Evolutionary conservation across 2,329 filamentous ascomycete genomes (phyloP).

Genomic region (Macrophomina tecta): DNA sequence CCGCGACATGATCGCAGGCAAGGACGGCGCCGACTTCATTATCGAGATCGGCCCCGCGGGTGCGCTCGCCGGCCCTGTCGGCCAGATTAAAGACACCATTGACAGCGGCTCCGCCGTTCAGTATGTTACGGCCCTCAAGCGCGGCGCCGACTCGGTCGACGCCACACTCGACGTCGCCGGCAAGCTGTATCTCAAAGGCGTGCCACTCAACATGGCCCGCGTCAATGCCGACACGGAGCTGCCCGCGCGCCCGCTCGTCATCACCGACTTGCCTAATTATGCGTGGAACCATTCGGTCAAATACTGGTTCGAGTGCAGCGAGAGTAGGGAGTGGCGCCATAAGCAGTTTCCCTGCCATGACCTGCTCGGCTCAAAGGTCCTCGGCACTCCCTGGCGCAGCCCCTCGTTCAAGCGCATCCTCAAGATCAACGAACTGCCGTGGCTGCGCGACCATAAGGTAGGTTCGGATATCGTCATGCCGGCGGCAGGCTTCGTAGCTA

Average conservation of each 20-base stretch:
- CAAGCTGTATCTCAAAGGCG: slow-evolving; percentile 12
- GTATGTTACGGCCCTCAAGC: slow-evolving; percentile 28
- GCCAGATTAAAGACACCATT: slow-evolving; percentile 29
- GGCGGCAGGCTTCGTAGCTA: slow-evolving; percentile 3
- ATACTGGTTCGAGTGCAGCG: slow-evolving; percentile 37
- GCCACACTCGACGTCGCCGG: slow-evolving; percentile 12
- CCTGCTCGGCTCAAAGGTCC: slow-evolving; percentile 35
- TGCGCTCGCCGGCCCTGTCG: slow-evolving; percentile 31
- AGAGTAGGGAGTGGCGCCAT: slow-evolving; percentile 33
- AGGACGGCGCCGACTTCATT: slow-evolving; percentile 27
- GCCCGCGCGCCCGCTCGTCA: not conserved
- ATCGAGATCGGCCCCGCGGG: slow-evolving; percentile 34
- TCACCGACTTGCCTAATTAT: slow-evolving; percentile 39
- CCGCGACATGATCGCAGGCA: slow-evolving; percentile 24
- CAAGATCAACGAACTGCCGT: slow-evolving; percentile 47
- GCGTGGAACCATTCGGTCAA: slow-evolving; percentile 35
- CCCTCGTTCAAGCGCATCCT: slow-evolving; percentile 53
- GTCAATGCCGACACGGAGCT: slow-evolving; percentile 15
- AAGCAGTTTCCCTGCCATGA: slow-evolving; percentile 32
- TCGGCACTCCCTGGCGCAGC: slow-evolving; percentile 37
- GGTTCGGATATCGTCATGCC: slow-evolving; percentile 2
- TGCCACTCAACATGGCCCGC: not conserved
- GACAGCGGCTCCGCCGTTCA: not conserved
- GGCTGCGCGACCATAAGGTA: slow-evolving; percentile 53
- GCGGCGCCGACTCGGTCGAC: slow-evolving; percentile 6